Base-by-base conservation (phyloP, 495 filamentous ascomycete species). In the Aspergillus olivimuriae region DNA sequence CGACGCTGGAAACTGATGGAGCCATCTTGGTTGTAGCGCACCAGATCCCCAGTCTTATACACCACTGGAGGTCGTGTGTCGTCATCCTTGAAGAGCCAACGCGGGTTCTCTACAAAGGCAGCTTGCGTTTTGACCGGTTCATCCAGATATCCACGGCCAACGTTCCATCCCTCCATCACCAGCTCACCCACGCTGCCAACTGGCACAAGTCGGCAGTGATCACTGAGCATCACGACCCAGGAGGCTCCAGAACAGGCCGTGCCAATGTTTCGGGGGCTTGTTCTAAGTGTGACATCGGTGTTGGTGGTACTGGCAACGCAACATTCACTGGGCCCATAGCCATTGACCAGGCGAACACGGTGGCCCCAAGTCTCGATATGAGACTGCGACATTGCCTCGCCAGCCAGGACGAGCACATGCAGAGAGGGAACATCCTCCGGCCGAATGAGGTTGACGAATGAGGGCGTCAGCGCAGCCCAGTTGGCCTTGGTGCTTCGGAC, bases 11-110 rank as follows among this genome's bases (percentile, higher is more conserved):
- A 89, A 24, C 81, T 72, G 43, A 89, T 81, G 18, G 73, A 77
- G 6, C 71, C 76, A 52, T 89, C 79, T 34, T 83, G 66, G 9
- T 85, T 66, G 17, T 86, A 69, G 1, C 83, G 70, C 12, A 89
- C 86, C 8, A 90, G 60, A 51, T 91, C 86, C 3, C 86, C 86
- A 7, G 86, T 90, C 6, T 83, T 75, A 51, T 91, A 91, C 2
- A 55, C 21, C 7, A 31, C 16, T 9, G 35, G 22, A 2, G 50
- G 30, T 2, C 28, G 21, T 6, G 23, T 17, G 14, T 40, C 34
- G 2, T 16, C 43, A 15, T 20, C 20, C 63, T 63, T 74, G 14
- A 44, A 48, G 2, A 72, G 73, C 28, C 44, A 47, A 9, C 11
- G 10, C 4, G 44, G 44, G n/a, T 68, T 53, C 31, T 55, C 46